Percentiles rank a stretch among this genome's conserved stretches.
phyloP scores from a whole-genome alignment of 768 basidiomycete genomes.

The Cubamyces sp. region DNA sequence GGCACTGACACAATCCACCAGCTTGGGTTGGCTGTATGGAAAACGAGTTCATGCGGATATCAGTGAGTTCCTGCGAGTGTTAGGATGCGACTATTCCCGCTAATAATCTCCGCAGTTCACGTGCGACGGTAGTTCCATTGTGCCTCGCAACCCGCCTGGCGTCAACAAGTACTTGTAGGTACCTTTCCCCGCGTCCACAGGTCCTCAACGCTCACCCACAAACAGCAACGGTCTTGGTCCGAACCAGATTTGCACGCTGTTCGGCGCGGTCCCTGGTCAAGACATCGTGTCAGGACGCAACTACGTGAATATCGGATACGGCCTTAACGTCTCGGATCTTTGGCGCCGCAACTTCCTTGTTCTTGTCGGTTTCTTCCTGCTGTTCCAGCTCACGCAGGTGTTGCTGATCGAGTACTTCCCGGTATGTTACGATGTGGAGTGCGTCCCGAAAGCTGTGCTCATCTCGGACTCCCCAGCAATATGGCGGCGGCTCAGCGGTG shows the following conservation, averaged over 20 bases:
- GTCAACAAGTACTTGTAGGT: slow-evolving; percentile 65
- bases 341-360: slow-evolving; percentile 76
- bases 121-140: slow-evolving; percentile 67
- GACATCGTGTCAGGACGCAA: slow-evolving; percentile 55
- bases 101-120: slow-evolving; percentile 44
- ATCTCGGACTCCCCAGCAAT: slow-evolving; percentile 43
- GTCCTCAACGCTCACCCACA: slow-evolving; percentile 27
- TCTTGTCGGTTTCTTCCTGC: slow-evolving; percentile 66
- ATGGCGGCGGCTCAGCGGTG: slow-evolving; percentile 50
- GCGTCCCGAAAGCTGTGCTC: slow-evolving; percentile 19
- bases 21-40: slow-evolving; percentile 80
- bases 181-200: slow-evolving; percentile 26
- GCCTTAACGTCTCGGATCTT: slow-evolving; percentile 51
- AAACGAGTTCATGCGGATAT: slow-evolving; percentile 80
- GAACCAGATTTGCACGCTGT: slow-evolving; percentile 80
- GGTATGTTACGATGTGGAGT: too few species aligned
- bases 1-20: slow-evolving; percentile 29
- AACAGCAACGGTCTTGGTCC: slow-evolving; percentile 53
- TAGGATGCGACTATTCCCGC: slow-evolving; percentile 5
- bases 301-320: slow-evolving; percentile 66
- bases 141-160: slow-evolving; percentile 65
- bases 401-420: slow-evolving; percentile 67
- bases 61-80: slow-evolving; percentile 45
- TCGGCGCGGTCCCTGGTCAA: slow-evolving; percentile 63
- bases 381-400: slow-evolving; percentile 72